Conservation (phyloP, 2,329 filamentous ascomycete species). For the Diaporthe sp. region DNA sequence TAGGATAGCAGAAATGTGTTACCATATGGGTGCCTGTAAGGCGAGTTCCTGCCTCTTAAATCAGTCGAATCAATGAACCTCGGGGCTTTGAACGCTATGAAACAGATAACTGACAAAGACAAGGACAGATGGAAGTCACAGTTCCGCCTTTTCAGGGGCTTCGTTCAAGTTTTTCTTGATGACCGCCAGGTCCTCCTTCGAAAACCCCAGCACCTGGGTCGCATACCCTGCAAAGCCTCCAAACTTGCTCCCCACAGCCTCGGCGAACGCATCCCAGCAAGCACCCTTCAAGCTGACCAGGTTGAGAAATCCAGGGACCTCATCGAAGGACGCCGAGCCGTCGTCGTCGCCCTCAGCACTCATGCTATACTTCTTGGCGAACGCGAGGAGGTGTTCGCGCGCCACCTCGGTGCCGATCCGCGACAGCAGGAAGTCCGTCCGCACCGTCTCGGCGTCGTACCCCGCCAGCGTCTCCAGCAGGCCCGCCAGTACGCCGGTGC, state of each 20-base stretch:
- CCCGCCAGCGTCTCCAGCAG: constrained; percentile 67
- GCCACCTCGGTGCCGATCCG: constrained; percentile 67
- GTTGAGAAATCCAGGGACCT: constrained; percentile 64
- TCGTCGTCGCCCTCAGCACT: constrained; percentile 50
- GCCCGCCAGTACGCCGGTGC: constrained; percentile 66
- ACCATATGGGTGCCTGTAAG: background rate
- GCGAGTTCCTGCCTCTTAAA: background rate
- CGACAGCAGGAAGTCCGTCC: constrained; percentile 67
- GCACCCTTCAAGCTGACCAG: constrained; percentile 58
- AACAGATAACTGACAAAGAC: background rate
- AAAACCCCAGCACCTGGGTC: constrained; percentile 60
- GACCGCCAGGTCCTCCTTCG: constrained; percentile 58
- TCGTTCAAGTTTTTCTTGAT: constrained; percentile 62
- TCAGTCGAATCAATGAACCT: background rate
- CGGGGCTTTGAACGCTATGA: no score
- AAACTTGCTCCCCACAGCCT: constrained; percentile 58
- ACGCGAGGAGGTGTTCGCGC: constrained; percentile 61
- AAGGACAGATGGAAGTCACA: background rate
- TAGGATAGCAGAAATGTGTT: background rate
- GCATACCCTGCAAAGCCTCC: constrained; percentile 67
- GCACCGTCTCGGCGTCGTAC: constrained; percentile 56
- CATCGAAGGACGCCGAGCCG: constrained; percentile 46
- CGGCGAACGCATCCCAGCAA: constrained; percentile 62
- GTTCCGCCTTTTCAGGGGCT: background rate
- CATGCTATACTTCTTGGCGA: constrained; percentile 51